These are phyloP conservation scores for Gymnopilus junonius DNA, from an alignment of 768 basidiomycete genomes.

Conservation along the genomic window DNA sequence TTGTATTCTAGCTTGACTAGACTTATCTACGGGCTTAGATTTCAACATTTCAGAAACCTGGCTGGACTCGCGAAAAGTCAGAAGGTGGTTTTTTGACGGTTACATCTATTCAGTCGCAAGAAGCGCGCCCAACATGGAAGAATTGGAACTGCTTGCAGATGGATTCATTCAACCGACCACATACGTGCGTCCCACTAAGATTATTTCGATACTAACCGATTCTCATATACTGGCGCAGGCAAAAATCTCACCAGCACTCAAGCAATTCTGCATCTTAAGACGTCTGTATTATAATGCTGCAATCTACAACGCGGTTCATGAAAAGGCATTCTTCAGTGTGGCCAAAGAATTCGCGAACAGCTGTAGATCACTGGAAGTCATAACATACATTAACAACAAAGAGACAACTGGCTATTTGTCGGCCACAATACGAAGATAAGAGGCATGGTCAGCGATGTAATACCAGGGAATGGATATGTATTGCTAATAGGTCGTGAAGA, in stretches of 20 bases:
- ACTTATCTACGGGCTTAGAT: neutral
- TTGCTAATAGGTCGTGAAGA: neutral
- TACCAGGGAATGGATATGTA: neutral
- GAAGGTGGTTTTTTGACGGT: neutral
- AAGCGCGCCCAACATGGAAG: conserved; percentile 5
- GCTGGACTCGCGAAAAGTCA: neutral
- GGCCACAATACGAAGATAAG: neutral
- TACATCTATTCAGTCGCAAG: conserved; percentile 9
- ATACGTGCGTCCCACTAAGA: no score
- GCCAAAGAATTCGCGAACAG: neutral
- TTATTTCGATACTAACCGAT: no score
- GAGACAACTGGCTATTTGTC: neutral
- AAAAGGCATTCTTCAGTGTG: neutral
- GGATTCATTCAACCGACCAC: no score
- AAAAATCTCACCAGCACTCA: neutral
- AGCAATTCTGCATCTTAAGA: neutral
- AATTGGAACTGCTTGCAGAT: conserved; percentile 2
- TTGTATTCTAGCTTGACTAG: no score
- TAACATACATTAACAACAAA: neutral
- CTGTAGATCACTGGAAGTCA: neutral
- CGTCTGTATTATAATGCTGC: neutral
- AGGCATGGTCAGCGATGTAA: neutral
- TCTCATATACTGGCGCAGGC: neutral
- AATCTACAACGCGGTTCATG: neutral
- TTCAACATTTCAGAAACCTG: neutral